Conservation (phyloP, 805 yeast species). For the Candida gorgasii region DNA sequence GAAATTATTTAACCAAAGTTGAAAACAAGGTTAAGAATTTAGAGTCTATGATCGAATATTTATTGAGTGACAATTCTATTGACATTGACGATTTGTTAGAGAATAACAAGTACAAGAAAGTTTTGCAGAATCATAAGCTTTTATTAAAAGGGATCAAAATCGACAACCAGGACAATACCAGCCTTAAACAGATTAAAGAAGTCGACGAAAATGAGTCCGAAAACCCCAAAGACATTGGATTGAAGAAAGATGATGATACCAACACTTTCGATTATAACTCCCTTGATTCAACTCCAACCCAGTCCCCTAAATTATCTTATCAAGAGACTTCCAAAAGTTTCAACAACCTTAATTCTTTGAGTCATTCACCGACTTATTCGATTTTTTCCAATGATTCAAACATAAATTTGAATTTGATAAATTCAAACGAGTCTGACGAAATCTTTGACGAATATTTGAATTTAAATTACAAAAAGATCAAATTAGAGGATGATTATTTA, state of each 20-base stretch:
- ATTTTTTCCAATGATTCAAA: constrained; percentile 16
- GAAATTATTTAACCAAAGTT: constrained; percentile 77
- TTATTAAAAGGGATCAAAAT: constrained; percentile 3
- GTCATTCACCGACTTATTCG: constrained; percentile 18
- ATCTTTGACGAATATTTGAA: constrained; percentile 14
- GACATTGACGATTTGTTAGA: constrained; percentile 21
- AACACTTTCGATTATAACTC: constrained; percentile 4
- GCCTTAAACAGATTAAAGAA: background rate
- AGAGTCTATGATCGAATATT: constrained; percentile 30
- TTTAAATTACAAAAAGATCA: constrained; percentile 10
- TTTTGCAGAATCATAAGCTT: constrained; percentile 12
- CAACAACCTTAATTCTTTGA: constrained; percentile 10
- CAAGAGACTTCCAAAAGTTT: background rate
- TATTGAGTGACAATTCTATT: constrained; percentile 28
- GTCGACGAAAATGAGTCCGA: background rate
- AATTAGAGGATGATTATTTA: constrained; percentile 9
- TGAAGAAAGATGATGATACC: background rate
- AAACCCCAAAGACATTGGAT: background rate
- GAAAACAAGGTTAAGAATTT: constrained; percentile 48
- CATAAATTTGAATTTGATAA: constrained; percentile 11
- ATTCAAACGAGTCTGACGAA: constrained; percentile 15
- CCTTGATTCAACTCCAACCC: constrained; percentile 10
- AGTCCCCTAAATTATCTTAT: constrained; percentile 8
- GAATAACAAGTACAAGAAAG: constrained; percentile 16
- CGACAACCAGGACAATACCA: background rate